These are phyloP conservation scores for Pichia kluyveri DNA, from an alignment of 805 yeast genomes.

Conservation along the genomic window DNA sequence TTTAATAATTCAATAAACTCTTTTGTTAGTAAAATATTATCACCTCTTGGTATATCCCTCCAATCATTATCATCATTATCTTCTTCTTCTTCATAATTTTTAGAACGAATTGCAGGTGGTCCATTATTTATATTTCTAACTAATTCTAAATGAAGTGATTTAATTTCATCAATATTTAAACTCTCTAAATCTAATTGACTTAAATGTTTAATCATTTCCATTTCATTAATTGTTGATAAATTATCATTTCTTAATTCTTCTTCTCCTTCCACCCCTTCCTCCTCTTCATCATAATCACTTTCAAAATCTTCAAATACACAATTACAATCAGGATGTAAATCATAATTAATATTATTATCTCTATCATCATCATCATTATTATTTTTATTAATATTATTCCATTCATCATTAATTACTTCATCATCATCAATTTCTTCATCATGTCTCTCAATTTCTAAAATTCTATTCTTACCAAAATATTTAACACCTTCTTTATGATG, in stretches of 20 bases:
- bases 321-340: conserved; percentile 29
- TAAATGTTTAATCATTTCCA: background rate
- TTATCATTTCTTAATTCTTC: conserved; percentile 6
- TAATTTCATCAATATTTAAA: conserved; percentile 1
- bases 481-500: conserved; percentile 5
- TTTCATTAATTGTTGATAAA: background rate
- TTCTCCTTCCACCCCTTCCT: conserved; percentile 11
- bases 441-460: conserved; percentile 13
- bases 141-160: conserved; percentile 2
- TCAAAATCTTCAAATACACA: conserved; percentile 22
- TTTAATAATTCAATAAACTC: conserved; percentile 18
- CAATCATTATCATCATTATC: conserved; percentile 56
- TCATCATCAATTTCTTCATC: conserved; percentile 18
- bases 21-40: conserved; percentile 32
- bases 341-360: conserved; percentile 8
- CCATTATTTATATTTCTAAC: conserved; percentile 5
- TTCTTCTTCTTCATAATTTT: conserved; percentile 27
- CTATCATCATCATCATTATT: conserved; percentile 4
- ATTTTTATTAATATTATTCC: background rate
- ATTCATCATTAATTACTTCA: conserved; percentile 7
- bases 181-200: background rate
- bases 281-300: conserved; percentile 13
- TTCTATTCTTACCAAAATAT: conserved; percentile 11
- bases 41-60: conserved; percentile 62
- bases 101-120: conserved; percentile 29